These are phyloP conservation scores for Acrocalymma vagum DNA, from an alignment of 2,329 filamentous ascomycete genomes.

Conservation along the genomic window DNA sequence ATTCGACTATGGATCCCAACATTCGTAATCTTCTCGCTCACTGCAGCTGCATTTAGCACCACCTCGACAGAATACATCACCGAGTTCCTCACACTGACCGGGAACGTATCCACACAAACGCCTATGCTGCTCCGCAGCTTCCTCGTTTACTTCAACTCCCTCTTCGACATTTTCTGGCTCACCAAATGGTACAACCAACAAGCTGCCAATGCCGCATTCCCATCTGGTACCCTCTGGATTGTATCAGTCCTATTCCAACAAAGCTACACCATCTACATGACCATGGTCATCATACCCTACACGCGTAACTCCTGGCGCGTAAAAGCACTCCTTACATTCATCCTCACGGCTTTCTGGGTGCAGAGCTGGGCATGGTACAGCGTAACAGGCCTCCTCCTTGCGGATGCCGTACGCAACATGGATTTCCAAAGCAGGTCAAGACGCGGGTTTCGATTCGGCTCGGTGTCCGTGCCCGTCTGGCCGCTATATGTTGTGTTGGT, in stretches of 20 bases:
- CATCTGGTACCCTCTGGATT: slow-evolving; percentile 57
- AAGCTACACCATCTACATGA: slow-evolving; percentile 58
- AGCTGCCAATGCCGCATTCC: slow-evolving; percentile 53
- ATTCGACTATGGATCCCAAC: slow-evolving; percentile 54
- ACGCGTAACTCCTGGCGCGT: slow-evolving; percentile 53
- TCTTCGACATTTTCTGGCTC: slow-evolving; percentile 59
- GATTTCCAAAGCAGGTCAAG: slow-evolving; percentile 40
- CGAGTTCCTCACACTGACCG: slow-evolving; percentile 46
- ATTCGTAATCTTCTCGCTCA: slow-evolving; percentile 50
- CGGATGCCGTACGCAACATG: slow-evolving; percentile 54
- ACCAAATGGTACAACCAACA: slow-evolving; percentile 48
- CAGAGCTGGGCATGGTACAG: slow-evolving; percentile 59
- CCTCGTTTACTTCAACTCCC: slow-evolving; percentile 55
- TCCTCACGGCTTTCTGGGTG: slow-evolving; percentile 57
- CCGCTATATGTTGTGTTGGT: slow-evolving; percentile 40
- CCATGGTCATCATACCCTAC: slow-evolving; percentile 57
- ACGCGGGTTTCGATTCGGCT: slow-evolving; percentile 22
- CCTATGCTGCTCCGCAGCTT: slow-evolving; percentile 48
- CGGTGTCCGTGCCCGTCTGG: slow-evolving; percentile 34
- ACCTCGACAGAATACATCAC: slow-evolving; percentile 43
- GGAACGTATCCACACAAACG: slow-evolving; percentile 47
- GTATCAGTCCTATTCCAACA: slow-evolving; percentile 56
- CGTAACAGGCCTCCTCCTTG: slow-evolving; percentile 58
- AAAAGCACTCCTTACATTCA: slow-evolving; percentile 49
- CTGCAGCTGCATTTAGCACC: slow-evolving; percentile 45